These are phyloP conservation scores for Botrytis hyacinthi DNA, from an alignment of 2,329 filamentous ascomycete species.

Conservation along the genomic window DNA sequence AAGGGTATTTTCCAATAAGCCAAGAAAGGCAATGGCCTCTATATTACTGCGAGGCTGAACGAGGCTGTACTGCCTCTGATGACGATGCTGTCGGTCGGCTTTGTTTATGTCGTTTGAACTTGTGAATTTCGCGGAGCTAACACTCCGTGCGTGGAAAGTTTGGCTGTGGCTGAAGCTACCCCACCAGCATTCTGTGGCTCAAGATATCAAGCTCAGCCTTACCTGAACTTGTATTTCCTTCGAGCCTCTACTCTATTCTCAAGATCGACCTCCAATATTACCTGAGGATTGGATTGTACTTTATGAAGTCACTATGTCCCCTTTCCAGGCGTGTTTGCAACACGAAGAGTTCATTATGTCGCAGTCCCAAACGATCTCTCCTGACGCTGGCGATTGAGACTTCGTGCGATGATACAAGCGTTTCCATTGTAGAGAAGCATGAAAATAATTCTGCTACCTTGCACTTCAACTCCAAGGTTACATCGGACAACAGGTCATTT, in stretches of 20 bases:
- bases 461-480: slow-evolving; percentile 78
- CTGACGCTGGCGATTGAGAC: slow-evolving; percentile 74
- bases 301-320: slow-evolving; percentile 37
- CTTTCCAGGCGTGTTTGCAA: slow-evolving; percentile 29
- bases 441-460: slow-evolving; percentile 50
- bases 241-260: background rate
- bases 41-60: background rate
- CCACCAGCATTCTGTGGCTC: background rate
- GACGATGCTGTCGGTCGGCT: background rate
- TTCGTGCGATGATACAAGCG: slow-evolving; percentile 90
- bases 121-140: background rate
- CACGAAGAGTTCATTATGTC: background rate
- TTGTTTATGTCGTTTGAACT: background rate
- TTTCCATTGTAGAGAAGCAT: slow-evolving; percentile 70
- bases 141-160: background rate
- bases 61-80: background rate
- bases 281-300: slow-evolving; percentile 21
- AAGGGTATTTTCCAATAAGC: background rate
- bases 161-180: background rate
- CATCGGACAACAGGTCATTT: slow-evolving; percentile 72
- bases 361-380: slow-evolving; percentile 40
- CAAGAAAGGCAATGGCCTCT: background rate
- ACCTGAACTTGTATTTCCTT: background rate
- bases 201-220: background rate
- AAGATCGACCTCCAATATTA: background rate